Percentiles rank a stretch among this genome's conserved stretches.
phyloP scores from a whole-genome alignment of 805 yeast species.

The Ogataea minuta region DNA sequence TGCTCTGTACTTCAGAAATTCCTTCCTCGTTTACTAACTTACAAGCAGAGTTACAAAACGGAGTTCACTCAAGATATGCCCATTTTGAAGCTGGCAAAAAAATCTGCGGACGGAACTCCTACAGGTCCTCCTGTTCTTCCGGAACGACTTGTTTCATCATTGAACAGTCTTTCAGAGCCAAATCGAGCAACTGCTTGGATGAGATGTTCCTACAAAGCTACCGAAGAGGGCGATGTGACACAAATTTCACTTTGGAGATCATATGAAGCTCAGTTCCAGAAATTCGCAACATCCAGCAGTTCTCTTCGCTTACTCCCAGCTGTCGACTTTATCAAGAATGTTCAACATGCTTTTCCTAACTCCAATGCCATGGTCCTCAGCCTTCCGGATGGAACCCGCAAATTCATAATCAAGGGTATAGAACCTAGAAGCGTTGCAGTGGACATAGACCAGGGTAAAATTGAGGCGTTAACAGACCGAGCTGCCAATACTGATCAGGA shows the following conservation, averaged over 20 bases:
- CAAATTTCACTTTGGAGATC: slow-evolving; percentile 96
- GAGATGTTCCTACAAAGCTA: slow-evolving; percentile 84
- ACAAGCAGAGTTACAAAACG: slow-evolving; percentile 40
- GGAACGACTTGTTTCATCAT: slow-evolving; percentile 47
- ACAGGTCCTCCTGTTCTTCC: slow-evolving; percentile 53
- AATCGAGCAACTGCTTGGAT: slow-evolving; percentile 92
- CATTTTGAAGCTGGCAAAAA: slow-evolving; percentile 43
- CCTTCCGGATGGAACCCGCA: slow-evolving; percentile 60
- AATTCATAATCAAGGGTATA: slow-evolving; percentile 90
- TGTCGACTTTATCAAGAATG: slow-evolving; percentile 94
- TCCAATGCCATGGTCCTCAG: slow-evolving; percentile 92
- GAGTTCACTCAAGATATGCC: slow-evolving; percentile 37
- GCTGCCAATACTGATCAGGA: slow-evolving; percentile 15
- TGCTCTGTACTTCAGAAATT: slow-evolving; percentile 53
- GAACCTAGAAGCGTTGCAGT: slow-evolving; percentile 75
- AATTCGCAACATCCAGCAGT: slow-evolving; percentile 44
- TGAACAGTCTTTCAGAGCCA: slow-evolving; percentile 75
- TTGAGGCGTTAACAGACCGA: slow-evolving; percentile 35
- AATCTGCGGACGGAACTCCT: slow-evolving; percentile 67
- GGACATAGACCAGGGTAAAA: slow-evolving; percentile 43
- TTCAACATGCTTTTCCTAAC: slow-evolving; percentile 79
- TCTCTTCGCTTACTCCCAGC: slow-evolving; percentile 75
- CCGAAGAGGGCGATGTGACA: slow-evolving; percentile 77
- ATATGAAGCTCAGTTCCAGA: slow-evolving; percentile 82
- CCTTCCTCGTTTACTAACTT: slow-evolving; percentile 60